phyloP scores from a whole-genome alignment of 345 rosid genomes.

The Salix koriyanagi region DNA sequence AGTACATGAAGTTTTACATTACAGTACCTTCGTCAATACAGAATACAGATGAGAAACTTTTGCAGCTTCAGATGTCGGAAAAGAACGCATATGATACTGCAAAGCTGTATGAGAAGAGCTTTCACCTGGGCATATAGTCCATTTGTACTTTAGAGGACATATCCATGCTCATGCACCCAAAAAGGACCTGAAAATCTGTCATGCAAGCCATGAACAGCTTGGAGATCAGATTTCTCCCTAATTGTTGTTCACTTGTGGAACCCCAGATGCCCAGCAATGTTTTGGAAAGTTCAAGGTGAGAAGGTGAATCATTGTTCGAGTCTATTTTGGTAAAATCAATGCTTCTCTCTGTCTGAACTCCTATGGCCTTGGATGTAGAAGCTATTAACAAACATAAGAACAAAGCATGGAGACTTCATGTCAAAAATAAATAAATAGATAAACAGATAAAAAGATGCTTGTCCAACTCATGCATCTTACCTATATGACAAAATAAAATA shows the following conservation, averaged over 20 bases:
- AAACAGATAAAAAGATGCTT: neutral
- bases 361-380: constrained; percentile 49
- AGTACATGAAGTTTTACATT: neutral
- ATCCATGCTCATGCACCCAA: constrained; percentile 39
- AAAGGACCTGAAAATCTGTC: constrained; percentile 55
- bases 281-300: constrained; percentile 34
- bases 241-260: constrained; percentile 34
- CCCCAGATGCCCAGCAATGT: constrained; percentile 65
- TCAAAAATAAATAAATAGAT: neutral
- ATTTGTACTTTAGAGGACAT: constrained; percentile 26
- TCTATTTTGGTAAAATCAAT: constrained; percentile 6
- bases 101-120: constrained; percentile 24
- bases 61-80: constrained; percentile 42
- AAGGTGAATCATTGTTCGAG: constrained; percentile 20
- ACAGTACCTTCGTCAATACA: constrained; percentile 51
- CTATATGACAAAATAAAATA: constrained; percentile 4
- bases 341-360: constrained; percentile 61
- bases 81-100: constrained; percentile 25
- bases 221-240: constrained; percentile 48
- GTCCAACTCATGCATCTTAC: constrained; percentile 20
- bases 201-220: constrained; percentile 58
- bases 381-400: constrained; percentile 26
- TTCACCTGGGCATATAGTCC: constrained; percentile 22
- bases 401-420: constrained; percentile 1
- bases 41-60: constrained; percentile 44